Evolutionary conservation across 1,284 basidiomycete species (phyloP).

Genomic region (Sparassis latifolia): DNA sequence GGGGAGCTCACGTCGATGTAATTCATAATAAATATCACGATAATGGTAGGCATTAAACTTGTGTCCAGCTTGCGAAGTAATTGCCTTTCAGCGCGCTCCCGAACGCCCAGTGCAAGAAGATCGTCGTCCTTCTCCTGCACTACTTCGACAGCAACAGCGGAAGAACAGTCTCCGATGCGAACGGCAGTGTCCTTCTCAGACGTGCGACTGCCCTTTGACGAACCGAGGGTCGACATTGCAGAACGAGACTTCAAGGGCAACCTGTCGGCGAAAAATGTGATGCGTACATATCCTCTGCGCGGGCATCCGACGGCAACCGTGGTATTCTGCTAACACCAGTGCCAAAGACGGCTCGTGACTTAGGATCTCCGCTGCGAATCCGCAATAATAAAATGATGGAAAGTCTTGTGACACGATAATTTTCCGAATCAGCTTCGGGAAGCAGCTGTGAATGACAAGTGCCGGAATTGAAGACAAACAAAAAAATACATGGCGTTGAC

Average conservation of each 20-base stretch:
- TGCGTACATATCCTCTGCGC: neutral
- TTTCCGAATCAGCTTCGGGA: no score
- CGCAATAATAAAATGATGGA: no score
- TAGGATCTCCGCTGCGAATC: no score
- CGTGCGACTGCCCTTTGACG: neutral
- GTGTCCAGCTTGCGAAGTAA: constrained; percentile 46
- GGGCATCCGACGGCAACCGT: constrained; percentile 1
- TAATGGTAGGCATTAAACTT: constrained; percentile 53
- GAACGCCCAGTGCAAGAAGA: constrained; percentile 18
- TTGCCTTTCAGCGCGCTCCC: constrained; percentile 21
- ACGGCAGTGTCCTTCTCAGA: neutral
- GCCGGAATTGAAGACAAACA: no score
- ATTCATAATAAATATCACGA: constrained; percentile 61
- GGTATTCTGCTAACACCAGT: neutral
- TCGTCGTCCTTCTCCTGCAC: constrained; percentile 13
- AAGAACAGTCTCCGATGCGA: neutral
- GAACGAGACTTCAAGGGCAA: neutral
- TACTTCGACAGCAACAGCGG: neutral
- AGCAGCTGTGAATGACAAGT: no score
- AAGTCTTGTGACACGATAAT: no score
- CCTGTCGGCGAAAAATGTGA: neutral
- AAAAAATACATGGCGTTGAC: no score
- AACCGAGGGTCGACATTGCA: neutral
- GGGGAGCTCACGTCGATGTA: constrained; percentile 51
- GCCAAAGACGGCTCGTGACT: no score